Percentiles rank a stretch among this genome's conserved stretches.
phyloP scores from a whole-genome alignment of 371 early-diverging fungal genomes.

The Saksenaea oblongispora region DNA sequence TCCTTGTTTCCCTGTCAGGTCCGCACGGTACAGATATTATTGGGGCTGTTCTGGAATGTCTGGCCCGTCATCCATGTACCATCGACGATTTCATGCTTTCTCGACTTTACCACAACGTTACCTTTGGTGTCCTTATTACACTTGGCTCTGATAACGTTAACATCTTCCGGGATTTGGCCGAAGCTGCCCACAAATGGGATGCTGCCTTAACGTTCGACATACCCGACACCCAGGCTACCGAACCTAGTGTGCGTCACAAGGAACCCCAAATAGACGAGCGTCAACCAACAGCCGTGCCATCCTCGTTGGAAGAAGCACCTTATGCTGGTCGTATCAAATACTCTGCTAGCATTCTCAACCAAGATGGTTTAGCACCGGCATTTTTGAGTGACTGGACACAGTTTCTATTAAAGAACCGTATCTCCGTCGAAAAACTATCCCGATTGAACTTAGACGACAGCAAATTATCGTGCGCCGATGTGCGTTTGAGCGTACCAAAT shows the following conservation, averaged over 20 bases:
- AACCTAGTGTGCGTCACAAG: conserved; percentile 42
- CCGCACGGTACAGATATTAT: conserved; percentile 91
- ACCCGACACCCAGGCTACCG: conserved; percentile 68
- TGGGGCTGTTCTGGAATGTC: conserved; percentile 74
- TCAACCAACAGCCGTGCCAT: conserved; percentile 46
- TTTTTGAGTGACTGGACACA: conserved; percentile 78
- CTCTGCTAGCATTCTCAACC: conserved; percentile 82
- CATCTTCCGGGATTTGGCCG: conserved; percentile 74
- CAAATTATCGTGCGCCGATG: conserved; percentile 76
- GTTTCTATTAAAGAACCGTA: conserved; percentile 66
- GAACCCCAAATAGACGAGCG: conserved; percentile 20
- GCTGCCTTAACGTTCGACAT: conserved; percentile 79
- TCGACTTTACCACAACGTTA: conserved; percentile 85
- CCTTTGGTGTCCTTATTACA: conserved; percentile 80
- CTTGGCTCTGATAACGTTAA: conserved; percentile 69
- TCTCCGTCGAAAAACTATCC: conserved; percentile 81
- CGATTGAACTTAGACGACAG: conserved; percentile 63
- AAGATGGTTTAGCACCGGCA: conserved; percentile 69
- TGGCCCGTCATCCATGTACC: conserved; percentile 68
- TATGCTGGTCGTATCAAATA: conserved; percentile 79
- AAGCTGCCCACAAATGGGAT: conserved; percentile 81
- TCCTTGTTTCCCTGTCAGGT: conserved; percentile 76
- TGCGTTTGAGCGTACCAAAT: conserved; percentile 74
- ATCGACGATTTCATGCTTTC: conserved; percentile 84
- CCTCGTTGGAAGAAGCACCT: conserved; percentile 80